Conservation (phyloP, 345 rosid species). For the Sonneratia alba region DNA sequence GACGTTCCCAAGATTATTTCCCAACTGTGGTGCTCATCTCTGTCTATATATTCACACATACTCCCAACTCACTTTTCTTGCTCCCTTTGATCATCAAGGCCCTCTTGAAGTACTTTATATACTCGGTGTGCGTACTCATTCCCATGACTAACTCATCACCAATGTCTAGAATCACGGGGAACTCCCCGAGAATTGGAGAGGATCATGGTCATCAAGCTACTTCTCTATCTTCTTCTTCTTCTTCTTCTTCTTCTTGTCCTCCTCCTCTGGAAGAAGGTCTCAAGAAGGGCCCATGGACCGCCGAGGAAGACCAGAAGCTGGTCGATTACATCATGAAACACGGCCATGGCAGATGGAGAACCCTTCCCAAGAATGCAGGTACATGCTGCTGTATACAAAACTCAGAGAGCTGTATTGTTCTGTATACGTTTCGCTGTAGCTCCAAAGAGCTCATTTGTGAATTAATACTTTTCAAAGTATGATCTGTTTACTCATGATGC, state of each 20-base stretch:
- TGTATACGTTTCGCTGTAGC: too few species aligned
- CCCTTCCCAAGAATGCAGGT: conserved; percentile 79
- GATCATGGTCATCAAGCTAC: not conserved
- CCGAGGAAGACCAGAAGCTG: conserved; percentile 71
- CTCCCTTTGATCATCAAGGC: not conserved
- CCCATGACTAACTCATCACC: not conserved
- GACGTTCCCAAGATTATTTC: conserved; percentile 1
- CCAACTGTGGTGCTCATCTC: not conserved
- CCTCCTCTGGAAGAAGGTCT: conserved; percentile 38
- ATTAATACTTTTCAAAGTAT: too few species aligned
- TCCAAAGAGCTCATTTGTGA: too few species aligned
- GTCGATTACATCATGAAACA: conserved; percentile 50
- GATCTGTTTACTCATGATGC: too few species aligned
- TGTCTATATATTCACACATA: conserved; percentile 1
- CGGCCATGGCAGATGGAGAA: conserved; percentile 80
- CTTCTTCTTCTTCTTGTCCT: not conserved
- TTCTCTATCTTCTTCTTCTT: not conserved
- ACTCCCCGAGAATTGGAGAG: conserved; percentile 19
- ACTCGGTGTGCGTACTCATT: too few species aligned
- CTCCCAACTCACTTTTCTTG: not conserved
- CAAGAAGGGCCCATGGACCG: conserved; percentile 92
- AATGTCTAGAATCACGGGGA: conserved; percentile 31
- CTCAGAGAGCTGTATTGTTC: too few species aligned
- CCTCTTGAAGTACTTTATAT: too few species aligned
- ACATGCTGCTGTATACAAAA: not conserved